Conservation (phyloP, 2,329 filamentous ascomycete genomes). For the Epichloe amarillans region DNA sequence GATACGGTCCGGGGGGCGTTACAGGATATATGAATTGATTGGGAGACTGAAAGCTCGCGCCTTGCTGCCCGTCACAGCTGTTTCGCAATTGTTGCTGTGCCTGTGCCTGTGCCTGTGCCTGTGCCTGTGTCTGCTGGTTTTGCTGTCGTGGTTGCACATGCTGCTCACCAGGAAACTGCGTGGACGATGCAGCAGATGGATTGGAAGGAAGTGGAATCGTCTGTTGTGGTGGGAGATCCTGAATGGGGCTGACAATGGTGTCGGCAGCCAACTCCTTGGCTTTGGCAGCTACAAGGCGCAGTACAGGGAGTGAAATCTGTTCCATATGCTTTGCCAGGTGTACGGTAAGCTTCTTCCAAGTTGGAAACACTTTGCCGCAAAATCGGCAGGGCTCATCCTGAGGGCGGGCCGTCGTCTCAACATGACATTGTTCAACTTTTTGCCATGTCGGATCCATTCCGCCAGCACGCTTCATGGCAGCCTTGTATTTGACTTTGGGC, state of each 20-base stretch:
- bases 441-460: slow-evolving; percentile 56
- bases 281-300: slow-evolving; percentile 40
- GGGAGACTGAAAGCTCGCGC: slow-evolving; percentile 8
- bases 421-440: slow-evolving; percentile 65
- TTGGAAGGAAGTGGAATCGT: slow-evolving; percentile 13
- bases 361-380: slow-evolving; percentile 66
- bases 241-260: slow-evolving; percentile 55
- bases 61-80: not conserved
- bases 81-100: not conserved
- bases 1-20: slow-evolving; percentile 14
- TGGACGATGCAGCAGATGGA: slow-evolving; percentile 12
- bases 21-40: slow-evolving; percentile 15
- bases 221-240: slow-evolving; percentile 36
- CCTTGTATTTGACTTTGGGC: slow-evolving; percentile 66
- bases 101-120: slow-evolving; percentile 1
- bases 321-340: slow-evolving; percentile 93
- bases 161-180: slow-evolving; percentile 9
- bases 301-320: slow-evolving; percentile 70
- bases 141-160: slow-evolving; percentile 9
- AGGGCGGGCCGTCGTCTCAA: slow-evolving; percentile 51
- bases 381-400: slow-evolving; percentile 75
- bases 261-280: slow-evolving; percentile 40
- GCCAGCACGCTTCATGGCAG: slow-evolving; percentile 46
- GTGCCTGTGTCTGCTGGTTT: slow-evolving; percentile 8
- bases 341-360: slow-evolving; percentile 90